phyloP scores from a whole-genome alignment of 2,329 filamentous ascomycete species.

The Xylaria sp. region DNA sequence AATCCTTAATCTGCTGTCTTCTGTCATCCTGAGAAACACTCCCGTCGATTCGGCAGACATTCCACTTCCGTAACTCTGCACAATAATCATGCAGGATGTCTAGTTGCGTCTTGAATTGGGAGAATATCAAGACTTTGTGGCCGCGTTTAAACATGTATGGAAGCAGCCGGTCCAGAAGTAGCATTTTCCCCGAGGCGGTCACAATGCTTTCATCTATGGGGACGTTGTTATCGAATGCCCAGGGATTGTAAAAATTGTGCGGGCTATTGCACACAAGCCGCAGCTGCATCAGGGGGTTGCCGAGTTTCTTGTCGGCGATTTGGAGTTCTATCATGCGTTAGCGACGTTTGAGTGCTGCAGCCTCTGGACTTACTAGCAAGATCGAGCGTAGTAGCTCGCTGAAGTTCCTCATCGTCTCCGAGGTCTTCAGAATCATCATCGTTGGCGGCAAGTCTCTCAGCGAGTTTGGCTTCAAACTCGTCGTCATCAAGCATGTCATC shows the following conservation, averaged over 20 bases:
- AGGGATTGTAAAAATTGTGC: slow-evolving; percentile 96
- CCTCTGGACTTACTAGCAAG: slow-evolving; percentile 67
- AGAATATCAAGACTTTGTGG: slow-evolving; percentile 95
- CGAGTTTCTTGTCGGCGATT: slow-evolving; percentile 87
- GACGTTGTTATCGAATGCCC: slow-evolving; percentile 61
- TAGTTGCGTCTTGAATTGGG: slow-evolving; percentile 92
- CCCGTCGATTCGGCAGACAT: slow-evolving; percentile 88
- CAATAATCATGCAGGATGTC: slow-evolving; percentile 91
- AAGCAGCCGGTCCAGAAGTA: slow-evolving; percentile 85
- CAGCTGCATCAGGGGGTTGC: slow-evolving; percentile 90
- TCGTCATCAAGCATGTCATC: slow-evolving; percentile 73
- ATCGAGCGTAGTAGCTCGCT: slow-evolving; percentile 69
- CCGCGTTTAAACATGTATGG: slow-evolving; percentile 71
- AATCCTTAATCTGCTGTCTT: slow-evolving; percentile 70
- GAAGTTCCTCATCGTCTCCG: slow-evolving; percentile 61
- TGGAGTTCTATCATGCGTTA: slow-evolving; percentile 66
- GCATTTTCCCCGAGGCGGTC: slow-evolving; percentile 91
- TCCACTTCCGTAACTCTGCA: slow-evolving; percentile 74
- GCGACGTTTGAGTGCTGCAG: slow-evolving; percentile 9
- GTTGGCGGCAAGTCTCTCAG: slow-evolving; percentile 57
- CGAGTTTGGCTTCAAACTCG: slow-evolving; percentile 79
- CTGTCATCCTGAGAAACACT: slow-evolving; percentile 76
- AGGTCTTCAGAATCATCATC: slow-evolving; percentile 41
- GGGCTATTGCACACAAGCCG: slow-evolving; percentile 91
- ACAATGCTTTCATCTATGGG: slow-evolving; percentile 79